Evolutionary conservation across 164 flowering plant genomes (phyloP).

Genomic region (Saururus chinensis): DNA sequence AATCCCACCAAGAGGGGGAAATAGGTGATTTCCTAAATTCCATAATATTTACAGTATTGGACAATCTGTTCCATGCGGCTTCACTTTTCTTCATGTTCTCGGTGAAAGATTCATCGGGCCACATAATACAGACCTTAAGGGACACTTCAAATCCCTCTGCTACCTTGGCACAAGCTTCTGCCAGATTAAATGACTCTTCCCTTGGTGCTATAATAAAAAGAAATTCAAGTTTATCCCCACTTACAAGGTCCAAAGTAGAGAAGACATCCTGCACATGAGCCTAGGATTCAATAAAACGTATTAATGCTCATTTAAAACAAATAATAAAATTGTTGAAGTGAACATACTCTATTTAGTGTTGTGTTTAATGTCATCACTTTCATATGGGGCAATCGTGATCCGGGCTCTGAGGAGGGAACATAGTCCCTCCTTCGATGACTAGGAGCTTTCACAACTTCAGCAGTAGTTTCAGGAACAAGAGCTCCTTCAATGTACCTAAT

Average conservation of each 20-base stretch:
- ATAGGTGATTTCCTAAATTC: slow-evolving; percentile 28
- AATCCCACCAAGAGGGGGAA: slow-evolving; percentile 72
- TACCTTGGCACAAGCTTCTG: slow-evolving; percentile 51
- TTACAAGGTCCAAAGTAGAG: slow-evolving; percentile 76
- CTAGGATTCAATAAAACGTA: neutral
- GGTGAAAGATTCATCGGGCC: slow-evolving; percentile 36
- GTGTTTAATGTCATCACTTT: slow-evolving; percentile 33
- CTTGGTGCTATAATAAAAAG: slow-evolving; percentile 73
- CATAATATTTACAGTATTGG: slow-evolving; percentile 42
- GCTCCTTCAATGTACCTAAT: slow-evolving; percentile 80
- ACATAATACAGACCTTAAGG: slow-evolving; percentile 52
- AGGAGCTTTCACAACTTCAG: slow-evolving; percentile 25
- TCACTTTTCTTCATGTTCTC: slow-evolving; percentile 18
- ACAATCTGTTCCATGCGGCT: slow-evolving; percentile 35
- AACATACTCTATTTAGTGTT: slow-evolving; percentile 34
- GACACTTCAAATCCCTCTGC: slow-evolving; percentile 44
- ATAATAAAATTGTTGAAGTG: neutral
- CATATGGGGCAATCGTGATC: slow-evolving; percentile 87
- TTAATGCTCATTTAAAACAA: neutral
- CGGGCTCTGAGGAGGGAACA: slow-evolving; percentile 67
- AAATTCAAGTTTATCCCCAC: slow-evolving; percentile 59
- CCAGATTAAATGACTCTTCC: slow-evolving; percentile 52
- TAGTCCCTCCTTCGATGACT: slow-evolving; percentile 81
- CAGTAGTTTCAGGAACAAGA: slow-evolving; percentile 37
- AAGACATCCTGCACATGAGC: slow-evolving; percentile 31